phyloP scores from a whole-genome alignment of 345 rosid species.

The Raphanus raphanistrum region DNA sequence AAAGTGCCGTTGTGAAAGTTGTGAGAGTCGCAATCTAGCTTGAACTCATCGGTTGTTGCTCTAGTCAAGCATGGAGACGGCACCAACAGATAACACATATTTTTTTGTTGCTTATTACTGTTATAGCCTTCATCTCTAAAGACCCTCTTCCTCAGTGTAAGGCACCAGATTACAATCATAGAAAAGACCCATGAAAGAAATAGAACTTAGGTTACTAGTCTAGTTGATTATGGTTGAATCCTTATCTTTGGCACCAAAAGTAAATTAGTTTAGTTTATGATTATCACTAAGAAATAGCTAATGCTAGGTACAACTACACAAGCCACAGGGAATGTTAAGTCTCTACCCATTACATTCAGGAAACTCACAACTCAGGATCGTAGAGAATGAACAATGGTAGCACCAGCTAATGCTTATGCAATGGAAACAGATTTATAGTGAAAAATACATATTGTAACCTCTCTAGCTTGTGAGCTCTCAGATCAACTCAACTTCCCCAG shows the following conservation, averaged over 20 bases:
- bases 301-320: neutral
- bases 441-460: neutral
- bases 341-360: neutral
- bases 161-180: neutral
- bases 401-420: neutral
- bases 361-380: slow-evolving; percentile 8
- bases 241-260: neutral
- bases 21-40: no score
- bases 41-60: no score
- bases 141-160: neutral
- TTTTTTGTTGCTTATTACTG: no score
- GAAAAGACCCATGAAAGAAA: neutral
- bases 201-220: neutral
- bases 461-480: slow-evolving; percentile 18
- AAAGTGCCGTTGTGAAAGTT: no score
- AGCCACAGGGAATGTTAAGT: neutral
- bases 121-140: no score
- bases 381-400: neutral
- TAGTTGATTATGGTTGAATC: neutral
- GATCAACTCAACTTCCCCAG: slow-evolving; percentile 38
- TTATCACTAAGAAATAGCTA: neutral
- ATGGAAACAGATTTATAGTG: neutral
- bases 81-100: no score
- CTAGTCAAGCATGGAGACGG: no score
- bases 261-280: neutral